Evolutionary conservation across 371 early-diverging fungal genomes (phyloP).

Genomic region (Gilbertella persicaria): DNA sequence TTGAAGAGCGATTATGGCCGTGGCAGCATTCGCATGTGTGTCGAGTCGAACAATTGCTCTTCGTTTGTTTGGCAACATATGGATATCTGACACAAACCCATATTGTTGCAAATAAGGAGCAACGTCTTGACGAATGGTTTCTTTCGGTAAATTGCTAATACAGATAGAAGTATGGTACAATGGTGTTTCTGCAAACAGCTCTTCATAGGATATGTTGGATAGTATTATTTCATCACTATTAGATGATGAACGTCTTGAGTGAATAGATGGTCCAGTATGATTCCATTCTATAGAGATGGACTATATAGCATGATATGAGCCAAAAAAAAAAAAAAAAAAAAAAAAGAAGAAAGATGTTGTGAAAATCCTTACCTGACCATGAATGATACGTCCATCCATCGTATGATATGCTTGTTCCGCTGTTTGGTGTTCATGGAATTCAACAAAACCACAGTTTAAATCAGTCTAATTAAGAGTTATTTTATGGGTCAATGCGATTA

Average conservation of each 20-base stretch:
- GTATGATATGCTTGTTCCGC: conserved; percentile 74
- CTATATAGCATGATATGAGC: conserved; percentile 13
- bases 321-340: neutral
- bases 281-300: conserved; percentile 31
- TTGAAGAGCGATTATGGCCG: conserved; percentile 80
- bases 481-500: too few species aligned
- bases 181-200: conserved; percentile 72
- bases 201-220: conserved; percentile 58
- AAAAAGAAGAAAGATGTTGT: neutral
- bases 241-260: conserved; percentile 19
- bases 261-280: conserved; percentile 36
- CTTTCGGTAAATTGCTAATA: conserved; percentile 78
- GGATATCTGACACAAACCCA: conserved; percentile 72
- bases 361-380: conserved; percentile 41
- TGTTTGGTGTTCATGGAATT: conserved; percentile 68
- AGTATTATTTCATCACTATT: conserved; percentile 26
- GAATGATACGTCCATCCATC: conserved; percentile 73
- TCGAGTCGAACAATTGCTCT: conserved; percentile 81
- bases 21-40: conserved; percentile 87
- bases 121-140: conserved; percentile 24
- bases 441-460: conserved; percentile 80
- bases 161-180: conserved; percentile 83
- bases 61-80: conserved; percentile 77
- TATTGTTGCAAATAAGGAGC: conserved; percentile 71
- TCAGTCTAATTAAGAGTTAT: conserved; percentile 35